These are phyloP conservation scores for Sisymbrium irio DNA, from an alignment of 345 rosid species.

Conservation along the genomic window DNA sequence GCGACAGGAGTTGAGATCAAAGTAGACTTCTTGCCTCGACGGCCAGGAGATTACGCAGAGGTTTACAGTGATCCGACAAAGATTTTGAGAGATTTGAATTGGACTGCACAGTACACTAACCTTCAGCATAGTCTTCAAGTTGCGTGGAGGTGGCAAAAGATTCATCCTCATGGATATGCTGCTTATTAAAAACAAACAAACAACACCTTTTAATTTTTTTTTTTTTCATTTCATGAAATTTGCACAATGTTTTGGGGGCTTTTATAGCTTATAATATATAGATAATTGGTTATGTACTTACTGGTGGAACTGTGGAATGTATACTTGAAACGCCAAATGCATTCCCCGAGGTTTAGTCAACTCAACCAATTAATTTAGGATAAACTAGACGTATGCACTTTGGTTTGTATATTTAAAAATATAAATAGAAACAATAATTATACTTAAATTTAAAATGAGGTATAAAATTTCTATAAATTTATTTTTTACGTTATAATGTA, in stretches of 20 bases:
- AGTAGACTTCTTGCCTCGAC: constrained; percentile 72
- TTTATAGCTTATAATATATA: background rate
- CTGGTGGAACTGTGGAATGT: background rate
- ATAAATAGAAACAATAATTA: too few relatives aligned
- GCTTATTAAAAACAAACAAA: constrained; percentile 32
- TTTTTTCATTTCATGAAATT: background rate
- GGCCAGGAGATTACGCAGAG: constrained; percentile 97
- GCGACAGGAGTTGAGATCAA: constrained; percentile 78
- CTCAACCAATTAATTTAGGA: too few relatives aligned
- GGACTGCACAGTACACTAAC: constrained; percentile 79
- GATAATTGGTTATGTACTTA: background rate
- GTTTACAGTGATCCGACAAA: constrained; percentile 88
- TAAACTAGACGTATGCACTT: too few relatives aligned
- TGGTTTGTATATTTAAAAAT: too few relatives aligned
- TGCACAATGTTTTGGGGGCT: background rate
- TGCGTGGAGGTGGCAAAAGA: constrained; percentile 98
- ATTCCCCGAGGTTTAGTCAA: background rate
- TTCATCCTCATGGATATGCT: constrained; percentile 70
- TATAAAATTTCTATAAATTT: too few relatives aligned
- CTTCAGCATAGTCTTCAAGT: constrained; percentile 69
- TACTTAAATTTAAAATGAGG: too few relatives aligned
- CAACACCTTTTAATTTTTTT: background rate
- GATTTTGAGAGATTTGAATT: constrained; percentile 69
- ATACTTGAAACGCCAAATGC: background rate
- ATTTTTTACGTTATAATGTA: too few relatives aligned